A percentile compares a stretch with the other conserved stretches of the same genome.
phyloP scores from a whole-genome alignment of 2,329 filamentous ascomycete genomes.

The Penicillium hesseltinei region DNA sequence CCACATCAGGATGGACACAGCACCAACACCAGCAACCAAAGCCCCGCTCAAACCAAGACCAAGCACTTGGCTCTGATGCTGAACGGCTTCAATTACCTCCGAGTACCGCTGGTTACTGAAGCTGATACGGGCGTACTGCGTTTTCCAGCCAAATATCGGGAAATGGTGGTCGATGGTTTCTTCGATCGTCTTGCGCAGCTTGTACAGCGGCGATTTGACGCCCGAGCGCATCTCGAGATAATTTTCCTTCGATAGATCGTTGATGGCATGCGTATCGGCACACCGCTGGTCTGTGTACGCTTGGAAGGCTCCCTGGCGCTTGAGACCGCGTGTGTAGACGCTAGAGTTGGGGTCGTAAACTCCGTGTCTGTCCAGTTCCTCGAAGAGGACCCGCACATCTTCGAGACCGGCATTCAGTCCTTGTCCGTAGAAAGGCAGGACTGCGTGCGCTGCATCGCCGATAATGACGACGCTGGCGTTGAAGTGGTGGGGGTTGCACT shows the following conservation, averaged over 20 bases:
- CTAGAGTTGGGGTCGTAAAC: slow-evolving; percentile 34
- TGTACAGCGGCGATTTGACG: slow-evolving; percentile 74
- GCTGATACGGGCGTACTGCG: slow-evolving; percentile 87
- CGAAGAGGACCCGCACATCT: slow-evolving; percentile 86
- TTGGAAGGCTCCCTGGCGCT: slow-evolving; percentile 55
- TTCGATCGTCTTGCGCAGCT: slow-evolving; percentile 79
- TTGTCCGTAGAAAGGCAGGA: slow-evolving; percentile 98
- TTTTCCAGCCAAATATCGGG: slow-evolving; percentile 80
- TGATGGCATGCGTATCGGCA: slow-evolving; percentile 82
- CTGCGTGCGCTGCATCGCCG: slow-evolving; percentile 93
- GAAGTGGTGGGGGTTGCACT: slow-evolving; percentile 86
- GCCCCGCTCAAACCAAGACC: slow-evolving; percentile 37
- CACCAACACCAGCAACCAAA: slow-evolving; percentile 30
- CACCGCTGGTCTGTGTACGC: slow-evolving; percentile 74
- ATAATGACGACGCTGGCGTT: slow-evolving; percentile 74
- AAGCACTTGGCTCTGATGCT: slow-evolving; percentile 65
- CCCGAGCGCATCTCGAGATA: slow-evolving; percentile 91
- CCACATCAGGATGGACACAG: slow-evolving; percentile 33
- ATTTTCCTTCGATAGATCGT: slow-evolving; percentile 85
- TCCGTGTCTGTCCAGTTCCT: slow-evolving; percentile 69
- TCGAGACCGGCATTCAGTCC: slow-evolving; percentile 97
- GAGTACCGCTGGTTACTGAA: slow-evolving; percentile 93
- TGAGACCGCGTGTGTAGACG: slow-evolving; percentile 47
- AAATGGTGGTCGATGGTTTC: slow-evolving; percentile 75
- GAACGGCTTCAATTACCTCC: slow-evolving; percentile 69